Evolutionary conservation across 202 grass and related monocot genomes (phyloP), one percentile per base, ranked within the genome.

Genomic region (Cymbopogon flexuosus): DNA sequence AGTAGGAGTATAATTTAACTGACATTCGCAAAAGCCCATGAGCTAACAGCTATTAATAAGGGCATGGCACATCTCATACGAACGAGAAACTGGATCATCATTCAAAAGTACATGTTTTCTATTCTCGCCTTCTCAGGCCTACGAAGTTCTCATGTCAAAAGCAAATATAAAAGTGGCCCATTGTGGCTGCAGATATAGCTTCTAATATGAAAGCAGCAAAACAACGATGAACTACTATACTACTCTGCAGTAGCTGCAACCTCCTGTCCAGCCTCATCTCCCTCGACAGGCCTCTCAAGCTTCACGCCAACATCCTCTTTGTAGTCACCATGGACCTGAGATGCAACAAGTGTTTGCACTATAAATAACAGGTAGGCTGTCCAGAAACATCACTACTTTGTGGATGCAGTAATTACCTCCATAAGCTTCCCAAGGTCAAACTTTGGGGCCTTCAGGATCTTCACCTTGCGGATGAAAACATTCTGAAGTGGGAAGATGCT

Each of bases 341-440:
- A 79, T 37, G 10, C 21, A 39, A 72, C 0, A 22, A 2, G 22
- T 12, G 45, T 49, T 49, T 73, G 30, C 24, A 33, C 2, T 10
- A 35, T 3, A 57, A 1, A 4, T 34, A 9, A 36, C 24, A 42
- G 10, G 0, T 5, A 52, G 66, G 15, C 7, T 58, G 15, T 15
- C 13, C 6, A 58, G 35, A 33, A 16, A 18, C 0, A 3, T 16
- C 1, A 13, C 22, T 12, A 42, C 67, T 8, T 2, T 16, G 46
- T 16, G 9, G 5, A 49, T 19, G 3, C 27, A 10, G 61, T 9
- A 73, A 51, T 87, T 93, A 94, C 94, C 89, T 97, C 94, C 94
- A 97, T 97, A 7, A 97, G 84, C 33, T 97, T 97, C 4, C 94
- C 94, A 41, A 97, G 77, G 41, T 97, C 94, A 0, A 97, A 97